Conservation (phyloP, 2,329 filamentous ascomycete species). For the Neonectria magnoliae region DNA sequence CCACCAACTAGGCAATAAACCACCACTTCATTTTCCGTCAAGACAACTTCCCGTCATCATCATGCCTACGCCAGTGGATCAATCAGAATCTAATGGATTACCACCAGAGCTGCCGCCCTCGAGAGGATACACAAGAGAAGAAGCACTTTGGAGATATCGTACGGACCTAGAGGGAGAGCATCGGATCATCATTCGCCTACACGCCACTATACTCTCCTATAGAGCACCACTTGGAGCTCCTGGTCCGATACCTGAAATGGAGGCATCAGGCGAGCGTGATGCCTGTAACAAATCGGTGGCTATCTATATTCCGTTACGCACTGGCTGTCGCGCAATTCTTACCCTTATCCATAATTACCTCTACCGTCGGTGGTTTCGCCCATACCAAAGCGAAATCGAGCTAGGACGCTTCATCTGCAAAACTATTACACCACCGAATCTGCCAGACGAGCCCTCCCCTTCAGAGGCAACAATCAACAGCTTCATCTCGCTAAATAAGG, state of each 20-base stretch:
- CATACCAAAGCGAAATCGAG: conserved; percentile 22
- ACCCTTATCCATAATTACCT: conserved; percentile 9
- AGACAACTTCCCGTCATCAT: background rate
- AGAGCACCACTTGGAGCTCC: background rate
- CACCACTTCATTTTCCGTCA: too few species aligned
- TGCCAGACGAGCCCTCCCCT: background rate
- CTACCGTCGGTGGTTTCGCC: conserved; percentile 16
- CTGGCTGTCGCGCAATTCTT: too few species aligned
- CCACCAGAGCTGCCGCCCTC: background rate
- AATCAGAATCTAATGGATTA: background rate
- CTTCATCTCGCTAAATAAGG: conserved; percentile 7
- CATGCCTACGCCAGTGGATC: background rate
- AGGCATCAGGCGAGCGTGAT: background rate
- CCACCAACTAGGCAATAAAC: too few species aligned
- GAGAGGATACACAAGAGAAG: background rate
- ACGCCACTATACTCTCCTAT: background rate
- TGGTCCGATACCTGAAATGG: background rate
- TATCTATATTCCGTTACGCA: background rate
- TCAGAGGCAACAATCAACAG: conserved; percentile 2
- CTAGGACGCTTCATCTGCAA: conserved; percentile 18
- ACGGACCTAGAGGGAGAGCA: background rate
- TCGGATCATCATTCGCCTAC: background rate
- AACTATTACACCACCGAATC: background rate
- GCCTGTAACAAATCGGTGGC: conserved; percentile 20
- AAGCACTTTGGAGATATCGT: background rate